Conservation (phyloP, 352 stramenopile genomes). For the Phytophthora pisi region DNA sequence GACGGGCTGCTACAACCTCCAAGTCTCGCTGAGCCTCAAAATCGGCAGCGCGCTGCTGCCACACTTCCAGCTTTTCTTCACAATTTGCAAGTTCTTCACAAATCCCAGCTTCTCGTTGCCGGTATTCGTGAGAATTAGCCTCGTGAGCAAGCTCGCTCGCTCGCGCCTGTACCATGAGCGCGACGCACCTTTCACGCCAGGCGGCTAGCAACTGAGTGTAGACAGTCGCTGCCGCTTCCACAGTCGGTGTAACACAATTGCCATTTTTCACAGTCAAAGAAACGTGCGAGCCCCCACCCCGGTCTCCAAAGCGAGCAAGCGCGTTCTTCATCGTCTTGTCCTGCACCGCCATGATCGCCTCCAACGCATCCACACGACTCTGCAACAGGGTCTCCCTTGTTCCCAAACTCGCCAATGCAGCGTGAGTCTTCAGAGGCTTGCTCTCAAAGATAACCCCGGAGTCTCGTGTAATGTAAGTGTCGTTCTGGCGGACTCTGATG, state of each 20-base stretch:
- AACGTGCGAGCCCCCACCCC: conserved; percentile 7
- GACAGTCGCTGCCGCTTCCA: conserved; percentile 16
- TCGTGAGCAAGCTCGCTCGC: conserved; percentile 37
- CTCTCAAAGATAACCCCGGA: background rate
- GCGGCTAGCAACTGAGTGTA: conserved; percentile 24
- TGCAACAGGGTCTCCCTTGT: conserved; percentile 39
- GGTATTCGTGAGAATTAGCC: conserved; percentile 11
- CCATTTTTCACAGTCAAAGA: conserved; percentile 2
- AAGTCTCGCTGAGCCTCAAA: conserved; percentile 67
- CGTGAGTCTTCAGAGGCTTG: background rate
- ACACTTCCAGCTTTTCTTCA: conserved; percentile 46
- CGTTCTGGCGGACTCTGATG: conserved; percentile 3
- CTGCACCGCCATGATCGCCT: conserved; percentile 65
- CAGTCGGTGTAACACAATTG: conserved; percentile 5
- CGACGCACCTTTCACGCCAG: conserved; percentile 68
- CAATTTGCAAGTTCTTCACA: conserved; percentile 22
- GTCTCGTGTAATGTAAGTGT: background rate
- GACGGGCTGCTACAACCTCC: conserved; percentile 39
- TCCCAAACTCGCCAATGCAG: background rate
- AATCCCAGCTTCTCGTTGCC: conserved; percentile 15
- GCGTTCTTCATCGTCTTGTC: conserved; percentile 52
- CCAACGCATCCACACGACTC: conserved; percentile 55
- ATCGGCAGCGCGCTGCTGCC: conserved; percentile 59
- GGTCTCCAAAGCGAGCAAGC: conserved; percentile 35
- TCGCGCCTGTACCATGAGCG: conserved; percentile 64